Base-by-base conservation (phyloP, 2,329 filamentous ascomycete genomes). In the Colletotrichum higginsianum region DNA sequence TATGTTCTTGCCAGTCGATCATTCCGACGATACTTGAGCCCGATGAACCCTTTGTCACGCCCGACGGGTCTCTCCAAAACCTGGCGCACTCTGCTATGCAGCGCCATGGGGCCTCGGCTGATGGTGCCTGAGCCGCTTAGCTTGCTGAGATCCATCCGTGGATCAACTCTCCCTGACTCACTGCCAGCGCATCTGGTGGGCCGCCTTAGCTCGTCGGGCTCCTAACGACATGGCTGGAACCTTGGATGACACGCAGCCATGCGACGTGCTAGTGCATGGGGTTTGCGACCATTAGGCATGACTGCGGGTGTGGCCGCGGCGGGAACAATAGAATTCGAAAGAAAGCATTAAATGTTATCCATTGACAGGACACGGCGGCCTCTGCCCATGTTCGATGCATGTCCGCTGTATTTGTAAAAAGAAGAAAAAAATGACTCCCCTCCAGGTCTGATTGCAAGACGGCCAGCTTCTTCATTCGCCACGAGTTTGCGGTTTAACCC, bases 161-260 rank as follows among this genome's bases (percentile, higher is more conserved):
- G 52, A 60, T 50, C 53, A 35, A 58, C n/a, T 58, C 46, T 4
- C 13, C 68, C 69, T 68, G 68, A 71, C 64, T 71, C 68, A 71
- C 65, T 69, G 69, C 69, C 69, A 72, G 40, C 69, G 47, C 65
- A 72, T 53, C 38, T 35, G 67, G 69, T 72, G 69, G 69, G 65
- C 69, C 65, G 56, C 52, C 18, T 58, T 67, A 44, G 68, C 50
- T 47, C 42, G 44, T 57, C 44, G 50, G 63, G 64, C 64, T 61
- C 53, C 60, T 58, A 63, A 40, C 58, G 53, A 18, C 57, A 61
- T 44, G 26, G 47, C 58, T 68, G 53, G 52, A 72, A 64, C 65
- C 40, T 50, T 47, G 40, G 58, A 72, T 61, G 50, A 64, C 53
- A 68, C 68, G 65, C 69, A 68, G 69, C 60, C 65, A 58, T 64